A percentile compares a stretch with the other conserved stretches of the same genome.
Conservation (phyloP, 1,139 yeast genomes). For the Lodderomyces theae region DNA sequence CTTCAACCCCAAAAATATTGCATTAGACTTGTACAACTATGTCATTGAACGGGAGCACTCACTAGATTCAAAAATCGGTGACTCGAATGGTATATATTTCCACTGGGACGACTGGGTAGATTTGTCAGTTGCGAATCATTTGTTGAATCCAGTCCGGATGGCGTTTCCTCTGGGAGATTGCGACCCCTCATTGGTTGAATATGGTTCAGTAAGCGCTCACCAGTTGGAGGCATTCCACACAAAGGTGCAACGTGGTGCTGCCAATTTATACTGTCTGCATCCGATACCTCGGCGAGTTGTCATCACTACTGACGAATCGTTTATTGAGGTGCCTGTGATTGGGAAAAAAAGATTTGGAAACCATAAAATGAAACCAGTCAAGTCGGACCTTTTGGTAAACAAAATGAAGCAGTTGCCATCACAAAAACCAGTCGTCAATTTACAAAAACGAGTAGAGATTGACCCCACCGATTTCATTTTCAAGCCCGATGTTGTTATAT, state of each 20-base stretch:
- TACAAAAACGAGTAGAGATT: conserved; percentile 18
- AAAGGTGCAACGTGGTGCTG: conserved; percentile 36
- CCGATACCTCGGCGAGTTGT: conserved; percentile 29
- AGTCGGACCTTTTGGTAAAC: conserved; percentile 13
- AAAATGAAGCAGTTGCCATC: conserved; percentile 14
- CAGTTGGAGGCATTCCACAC: conserved; percentile 34
- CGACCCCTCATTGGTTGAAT: conserved; percentile 20
- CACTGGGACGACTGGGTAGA: conserved; percentile 49
- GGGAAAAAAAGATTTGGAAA: conserved; percentile 26
- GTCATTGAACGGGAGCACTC: conserved; percentile 9
- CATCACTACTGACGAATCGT: conserved; percentile 25
- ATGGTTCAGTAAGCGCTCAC: conserved; percentile 34
- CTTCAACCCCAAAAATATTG: conserved; percentile 30
- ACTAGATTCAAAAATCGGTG: conserved; percentile 13
- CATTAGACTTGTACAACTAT: conserved; percentile 22
- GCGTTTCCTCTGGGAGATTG: conserved; percentile 24
- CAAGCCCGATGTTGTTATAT: conserved; percentile 31
- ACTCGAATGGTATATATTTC: conserved; percentile 25
- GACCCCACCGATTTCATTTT: conserved; percentile 31
- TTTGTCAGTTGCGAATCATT: conserved; percentile 24
- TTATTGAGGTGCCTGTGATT: conserved; percentile 30
- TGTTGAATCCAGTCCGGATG: conserved; percentile 20
- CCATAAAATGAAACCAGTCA: conserved; percentile 4
- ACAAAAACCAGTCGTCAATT: conserved; percentile 9
- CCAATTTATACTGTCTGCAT: conserved; percentile 33